Evolutionary conservation across 2,329 filamentous ascomycete species (phyloP).

Genomic region (Aureobasidium sp.): DNA sequence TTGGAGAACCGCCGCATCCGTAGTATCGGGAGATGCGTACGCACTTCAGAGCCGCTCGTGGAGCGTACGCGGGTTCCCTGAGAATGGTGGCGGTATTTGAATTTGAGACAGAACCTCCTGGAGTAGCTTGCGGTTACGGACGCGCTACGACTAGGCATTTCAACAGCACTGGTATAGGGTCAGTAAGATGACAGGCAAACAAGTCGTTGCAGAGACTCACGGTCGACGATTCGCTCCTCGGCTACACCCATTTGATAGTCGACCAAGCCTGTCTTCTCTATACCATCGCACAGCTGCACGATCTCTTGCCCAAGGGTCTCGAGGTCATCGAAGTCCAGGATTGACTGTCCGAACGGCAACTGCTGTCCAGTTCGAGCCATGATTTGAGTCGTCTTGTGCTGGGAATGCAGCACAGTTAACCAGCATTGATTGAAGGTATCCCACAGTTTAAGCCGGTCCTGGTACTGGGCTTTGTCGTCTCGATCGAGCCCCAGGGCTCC

Average conservation of each 20-base stretch:
- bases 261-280: conserved; percentile 87
- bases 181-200: conserved; percentile 12
- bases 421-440: conserved; percentile 90
- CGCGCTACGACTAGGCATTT: conserved; percentile 45
- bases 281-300: conserved; percentile 70
- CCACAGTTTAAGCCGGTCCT: conserved; percentile 78
- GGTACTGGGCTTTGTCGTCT: conserved; percentile 69
- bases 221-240: conserved; percentile 81
- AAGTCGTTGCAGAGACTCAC: conserved; percentile 45
- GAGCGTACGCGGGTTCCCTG: background rate
- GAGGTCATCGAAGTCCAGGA: conserved; percentile 62
- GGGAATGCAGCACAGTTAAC: conserved; percentile 73
- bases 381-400: conserved; percentile 63
- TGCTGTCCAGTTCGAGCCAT: conserved; percentile 51
- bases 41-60: background rate
- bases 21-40: background rate
- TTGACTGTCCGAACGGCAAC: conserved; percentile 46
- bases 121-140: background rate
- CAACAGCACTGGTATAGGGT: conserved; percentile 35
- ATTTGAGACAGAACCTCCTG: background rate
- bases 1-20: background rate
- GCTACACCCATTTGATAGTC: conserved; percentile 97
- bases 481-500: conserved; percentile 63
- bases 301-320: conserved; percentile 76
- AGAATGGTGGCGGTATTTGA: background rate